Percentiles rank a stretch among this genome's conserved stretches.
phyloP scores from a whole-genome alignment of 116 monocot species.

The Papilionanthe hybrid region DNA sequence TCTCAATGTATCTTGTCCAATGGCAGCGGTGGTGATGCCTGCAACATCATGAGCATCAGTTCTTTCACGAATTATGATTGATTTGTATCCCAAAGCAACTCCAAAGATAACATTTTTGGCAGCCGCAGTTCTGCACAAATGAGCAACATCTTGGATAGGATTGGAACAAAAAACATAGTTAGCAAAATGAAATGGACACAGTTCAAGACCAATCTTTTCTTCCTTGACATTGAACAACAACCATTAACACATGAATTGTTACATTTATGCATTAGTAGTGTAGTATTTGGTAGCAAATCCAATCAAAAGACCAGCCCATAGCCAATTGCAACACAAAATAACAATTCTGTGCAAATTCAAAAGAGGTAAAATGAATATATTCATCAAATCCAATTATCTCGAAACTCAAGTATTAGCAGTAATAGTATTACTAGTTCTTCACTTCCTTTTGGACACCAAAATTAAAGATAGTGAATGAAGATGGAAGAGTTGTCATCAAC shows the following conservation, averaged over 20 bases:
- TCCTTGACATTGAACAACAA: neutral
- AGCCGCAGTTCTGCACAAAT: slow-evolving; percentile 90
- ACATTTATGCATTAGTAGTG: slow-evolving; percentile 96
- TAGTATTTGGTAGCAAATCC: slow-evolving; percentile 88
- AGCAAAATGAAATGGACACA: neutral
- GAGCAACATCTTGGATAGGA: slow-evolving; percentile 93
- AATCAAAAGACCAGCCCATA: slow-evolving; percentile 92
- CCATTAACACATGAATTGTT: slow-evolving; percentile 5
- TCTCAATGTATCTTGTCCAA: slow-evolving; percentile 69
- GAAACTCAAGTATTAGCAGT: neutral
- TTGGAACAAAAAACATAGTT: slow-evolving; percentile 24
- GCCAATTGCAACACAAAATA: slow-evolving; percentile 92
- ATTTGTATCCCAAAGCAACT: slow-evolving; percentile 90
- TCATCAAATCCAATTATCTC: neutral
- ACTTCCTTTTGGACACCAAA: slow-evolving; percentile 84
- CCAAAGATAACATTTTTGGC: slow-evolving; percentile 97
- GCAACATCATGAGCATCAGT: slow-evolving; percentile 95
- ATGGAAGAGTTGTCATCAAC: no score
- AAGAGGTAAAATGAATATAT: neutral
- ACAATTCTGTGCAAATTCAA: slow-evolving; percentile 52
- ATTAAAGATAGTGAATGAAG: slow-evolving; percentile 80
- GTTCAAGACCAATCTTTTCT: neutral
- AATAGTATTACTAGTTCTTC: slow-evolving; percentile 57
- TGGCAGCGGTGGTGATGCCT: slow-evolving; percentile 96
- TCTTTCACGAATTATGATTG: slow-evolving; percentile 90